Evolutionary conservation across 139 green algal genomes (phyloP).

Genomic region (Limnomonas spitsbergensis): DNA sequence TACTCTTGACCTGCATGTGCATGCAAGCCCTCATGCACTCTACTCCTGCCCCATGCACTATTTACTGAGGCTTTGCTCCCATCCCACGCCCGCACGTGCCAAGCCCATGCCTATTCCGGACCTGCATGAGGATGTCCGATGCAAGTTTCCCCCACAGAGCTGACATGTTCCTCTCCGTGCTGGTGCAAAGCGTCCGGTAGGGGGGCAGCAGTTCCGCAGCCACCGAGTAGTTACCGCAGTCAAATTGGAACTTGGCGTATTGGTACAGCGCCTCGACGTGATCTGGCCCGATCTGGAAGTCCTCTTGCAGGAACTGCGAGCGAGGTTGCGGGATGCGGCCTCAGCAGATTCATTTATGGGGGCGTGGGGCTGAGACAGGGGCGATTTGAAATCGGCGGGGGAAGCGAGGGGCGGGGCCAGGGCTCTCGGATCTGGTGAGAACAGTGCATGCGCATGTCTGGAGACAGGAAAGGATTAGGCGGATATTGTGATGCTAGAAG

Average conservation of each 20-base stretch:
- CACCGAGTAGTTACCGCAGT: constrained; percentile 96
- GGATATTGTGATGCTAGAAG: too few relatives aligned
- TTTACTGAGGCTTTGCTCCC: too few relatives aligned
- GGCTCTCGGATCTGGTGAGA: neutral
- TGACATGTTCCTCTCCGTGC: constrained; percentile 72
- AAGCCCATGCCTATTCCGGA: too few relatives aligned
- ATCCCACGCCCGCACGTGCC: too few relatives aligned
- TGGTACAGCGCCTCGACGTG: constrained; percentile 96
- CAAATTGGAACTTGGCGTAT: constrained; percentile 98
- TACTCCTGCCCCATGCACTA: too few relatives aligned
- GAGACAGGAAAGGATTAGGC: too few relatives aligned
- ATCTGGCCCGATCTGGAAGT: constrained; percentile 79
- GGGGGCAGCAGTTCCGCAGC: constrained; percentile 88
- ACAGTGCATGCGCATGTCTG: too few relatives aligned
- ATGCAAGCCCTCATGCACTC: too few relatives aligned
- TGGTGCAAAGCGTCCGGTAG: constrained; percentile 87
- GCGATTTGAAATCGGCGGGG: too few relatives aligned
- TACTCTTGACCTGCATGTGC: too few relatives aligned
- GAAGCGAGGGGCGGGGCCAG: too few relatives aligned
- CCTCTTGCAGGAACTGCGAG: constrained; percentile 74
- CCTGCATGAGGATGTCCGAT: constrained; percentile 88
- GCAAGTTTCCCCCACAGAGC: constrained; percentile 96
- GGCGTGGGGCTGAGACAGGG: too few relatives aligned
- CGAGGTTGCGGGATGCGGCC: neutral
- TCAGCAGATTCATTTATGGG: constrained; percentile 85